Base-by-base conservation (phyloP, 2,329 filamentous ascomycete species). In the Chaetomium sp. region DNA sequence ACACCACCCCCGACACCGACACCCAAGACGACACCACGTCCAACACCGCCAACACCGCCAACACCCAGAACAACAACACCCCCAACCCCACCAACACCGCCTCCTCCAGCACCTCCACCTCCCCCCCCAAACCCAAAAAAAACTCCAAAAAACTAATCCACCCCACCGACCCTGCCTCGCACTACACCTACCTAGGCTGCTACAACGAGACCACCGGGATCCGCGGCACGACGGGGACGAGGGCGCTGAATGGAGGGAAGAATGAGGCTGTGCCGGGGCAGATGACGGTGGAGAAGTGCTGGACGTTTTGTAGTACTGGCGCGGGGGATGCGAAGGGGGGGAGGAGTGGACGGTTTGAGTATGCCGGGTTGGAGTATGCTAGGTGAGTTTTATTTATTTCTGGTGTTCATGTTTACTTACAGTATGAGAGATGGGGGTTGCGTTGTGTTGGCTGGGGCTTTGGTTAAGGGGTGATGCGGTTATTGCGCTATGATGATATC, bases 121-220 rank as follows among this genome's bases (percentile, higher is more conserved):
- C 43, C 7, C 10, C 27, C 19, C 43, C 27, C 3, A 27, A 33
- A 19, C 32, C 9, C 43, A 33, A 32, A 11, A 37, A 14, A 27
- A 42, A 9, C 48, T 34, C 4, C 35, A 14, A n/a, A 6, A 6
- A 4, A 34, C 14, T 37, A 14, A 14, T 44, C 41, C 41, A 5
- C 49, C 41, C 3, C 49, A 33, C 19, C 12, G 11, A n/a, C 11
- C 40, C 49, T 19, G 35, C 38, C 1, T 43, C 49, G 4, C 32
- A 40, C 1, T 51, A 51, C 38, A 14, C 6, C 38, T 51, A 51
- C 49, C 33, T 68, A n/a, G 81, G 81, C 54, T 85, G 81, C 70
- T 83, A 70, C 70, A 80, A 81, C 62, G 81, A 84, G 65, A 82
- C 80, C 2, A 75, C 72, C n/a, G 69, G 70, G 41, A 64, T 78